phyloP scores from a whole-genome alignment of 140 eudicot genomes.

The Erigeron philadelphicus region DNA sequence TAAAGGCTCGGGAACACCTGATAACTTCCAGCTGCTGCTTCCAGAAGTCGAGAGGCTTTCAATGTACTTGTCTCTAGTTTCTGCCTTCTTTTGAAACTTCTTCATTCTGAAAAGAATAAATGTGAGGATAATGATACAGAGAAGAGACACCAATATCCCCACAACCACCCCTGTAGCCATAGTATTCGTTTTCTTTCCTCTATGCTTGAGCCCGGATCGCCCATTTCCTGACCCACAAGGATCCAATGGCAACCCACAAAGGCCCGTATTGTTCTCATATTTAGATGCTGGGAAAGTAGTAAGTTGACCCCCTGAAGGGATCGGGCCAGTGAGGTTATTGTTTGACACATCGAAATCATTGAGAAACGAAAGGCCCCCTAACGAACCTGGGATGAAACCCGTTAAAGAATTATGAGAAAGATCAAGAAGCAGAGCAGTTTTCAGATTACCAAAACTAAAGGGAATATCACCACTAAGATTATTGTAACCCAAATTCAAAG shows the following conservation, averaged over 20 bases:
- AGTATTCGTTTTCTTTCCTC: conserved; percentile 32
- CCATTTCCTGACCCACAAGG: conserved; percentile 51
- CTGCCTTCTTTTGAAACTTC: conserved; percentile 42
- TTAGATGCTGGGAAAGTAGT: conserved; percentile 77
- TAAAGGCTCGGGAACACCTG: conserved; percentile 86
- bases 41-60: conserved; percentile 89
- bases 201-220: conserved; percentile 17
- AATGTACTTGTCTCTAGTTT: conserved; percentile 64
- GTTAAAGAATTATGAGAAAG: conserved; percentile 59
- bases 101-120: conserved; percentile 54
- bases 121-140: conserved; percentile 42
- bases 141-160: conserved; percentile 55
- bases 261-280: conserved; percentile 69
- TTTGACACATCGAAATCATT: conserved; percentile 83
- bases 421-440: conserved; percentile 64
- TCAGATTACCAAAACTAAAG: conserved; percentile 58
- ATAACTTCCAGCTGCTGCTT: conserved; percentile 80
- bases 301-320: conserved; percentile 84
- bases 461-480: conserved; percentile 64
- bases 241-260: conserved; percentile 72
- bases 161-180: conserved; percentile 62
- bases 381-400: conserved; percentile 76
- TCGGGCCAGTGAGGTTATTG: conserved; percentile 62
- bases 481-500: conserved; percentile 69
- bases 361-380: conserved; percentile 75